Conservation (phyloP, 352 stramenopile genomes). For the Globisporangium cystogenes region DNA sequence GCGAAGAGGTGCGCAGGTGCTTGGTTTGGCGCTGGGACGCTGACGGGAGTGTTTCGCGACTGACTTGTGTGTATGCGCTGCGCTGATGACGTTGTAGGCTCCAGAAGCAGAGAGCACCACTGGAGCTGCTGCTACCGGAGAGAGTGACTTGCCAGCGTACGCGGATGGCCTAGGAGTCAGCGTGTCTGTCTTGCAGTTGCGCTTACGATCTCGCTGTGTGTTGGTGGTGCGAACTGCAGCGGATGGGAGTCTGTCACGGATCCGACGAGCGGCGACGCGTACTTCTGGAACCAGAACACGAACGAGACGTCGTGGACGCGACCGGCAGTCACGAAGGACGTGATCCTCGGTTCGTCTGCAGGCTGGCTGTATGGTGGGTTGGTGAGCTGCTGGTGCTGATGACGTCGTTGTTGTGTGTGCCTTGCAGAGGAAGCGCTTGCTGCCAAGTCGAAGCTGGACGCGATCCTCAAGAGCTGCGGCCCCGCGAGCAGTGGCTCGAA, state of each 20-base stretch:
- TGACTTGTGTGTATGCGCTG: not conserved
- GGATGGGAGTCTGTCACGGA: slow-evolving; percentile 63
- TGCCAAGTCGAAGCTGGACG: slow-evolving; percentile 58
- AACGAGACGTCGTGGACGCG: slow-evolving; percentile 72
- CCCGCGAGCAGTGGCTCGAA: not conserved
- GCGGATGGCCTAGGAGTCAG: not conserved
- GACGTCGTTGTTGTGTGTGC: not conserved
- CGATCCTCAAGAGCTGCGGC: slow-evolving; percentile 41
- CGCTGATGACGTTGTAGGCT: not conserved
- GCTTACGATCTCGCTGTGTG: not conserved
- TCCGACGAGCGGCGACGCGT: slow-evolving; percentile 39
- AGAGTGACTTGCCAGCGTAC: not conserved
- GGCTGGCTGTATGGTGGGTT: not conserved
- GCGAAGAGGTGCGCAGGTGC: slow-evolving; percentile 1
- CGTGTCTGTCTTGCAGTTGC: not conserved
- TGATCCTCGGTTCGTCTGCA: slow-evolving; percentile 39
- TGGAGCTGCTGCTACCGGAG: not conserved
- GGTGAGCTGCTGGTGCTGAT: not conserved
- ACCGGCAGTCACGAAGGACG: slow-evolving; percentile 27
- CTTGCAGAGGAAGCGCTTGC: slow-evolving; percentile 39
- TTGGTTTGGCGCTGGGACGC: not conserved
- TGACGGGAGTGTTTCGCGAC: not conserved
- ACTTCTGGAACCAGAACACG: slow-evolving; percentile 75
- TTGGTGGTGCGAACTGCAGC: slow-evolving; percentile 17
- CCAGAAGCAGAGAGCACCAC: not conserved